Evolutionary conservation across 441 rosid genomes (phyloP), one percentile per base, ranked within the genome.

Genomic region (Daphne laureola): DNA sequence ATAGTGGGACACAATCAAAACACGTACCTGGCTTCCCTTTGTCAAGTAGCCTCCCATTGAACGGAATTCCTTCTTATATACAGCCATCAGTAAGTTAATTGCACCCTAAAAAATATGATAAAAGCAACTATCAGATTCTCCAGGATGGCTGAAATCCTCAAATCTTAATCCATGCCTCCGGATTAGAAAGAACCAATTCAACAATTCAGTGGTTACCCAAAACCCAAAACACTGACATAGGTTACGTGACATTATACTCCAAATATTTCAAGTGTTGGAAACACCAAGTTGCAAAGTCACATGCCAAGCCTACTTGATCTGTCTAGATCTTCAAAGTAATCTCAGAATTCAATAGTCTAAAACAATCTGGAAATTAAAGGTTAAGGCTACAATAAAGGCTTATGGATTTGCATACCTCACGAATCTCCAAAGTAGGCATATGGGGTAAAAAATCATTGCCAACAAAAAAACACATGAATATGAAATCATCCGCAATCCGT

Each of bases 391-490:
- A 25, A 16, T 16, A 16, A 53, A 8, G n/a, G 43, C 36, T 49
- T 17, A 13, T 44, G 49, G 35, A 15, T 50, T 36, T 47, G 65
- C 91, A 58, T 73, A 93, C 99, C 99, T 93, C 99, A 4, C 95
- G 85, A 71, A 93, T 93, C 82, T 93, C 99, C 72, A 93, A 55
- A 3, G 99, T 90, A 4, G 99, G 99, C 99, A 93, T 93, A 66
- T 93, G 97, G 6, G 99, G 99, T 71, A 94, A 74, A 69, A 94
- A 94, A 73, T 94, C 99, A 66, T 94, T 94, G 55, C 99, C 99
- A 63, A 93, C 97, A 58, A 93, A 93, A 77, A 93, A 93, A 73
- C 99, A 93, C 51, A 93, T 87, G 88, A 93, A 93, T 72, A 90
- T 87, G 70, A 93, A 93, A 78, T 93, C 99, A 73, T 93, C 99